Percentiles rank a stretch among this genome's conserved stretches.
Conservation (phyloP, 495 filamentous ascomycete species). For the Daldinia caldariorum region DNA sequence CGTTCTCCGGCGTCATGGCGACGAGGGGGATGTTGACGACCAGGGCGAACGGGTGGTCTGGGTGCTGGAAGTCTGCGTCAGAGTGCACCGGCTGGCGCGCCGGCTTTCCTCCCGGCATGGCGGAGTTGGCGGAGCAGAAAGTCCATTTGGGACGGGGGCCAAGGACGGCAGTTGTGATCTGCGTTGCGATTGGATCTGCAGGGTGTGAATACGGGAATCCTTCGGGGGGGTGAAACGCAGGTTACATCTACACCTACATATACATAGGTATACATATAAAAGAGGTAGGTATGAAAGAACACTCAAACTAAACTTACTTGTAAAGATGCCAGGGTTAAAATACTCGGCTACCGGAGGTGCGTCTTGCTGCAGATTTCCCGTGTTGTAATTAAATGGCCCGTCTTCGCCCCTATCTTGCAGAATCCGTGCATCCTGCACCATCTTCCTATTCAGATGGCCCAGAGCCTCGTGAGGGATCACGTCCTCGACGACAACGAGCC, state of each 20-base stretch:
- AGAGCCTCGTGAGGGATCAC: conserved; percentile 55
- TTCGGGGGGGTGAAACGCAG: too few relatives aligned
- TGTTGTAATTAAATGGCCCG: conserved; percentile 62
- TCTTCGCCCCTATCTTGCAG: conserved; percentile 57
- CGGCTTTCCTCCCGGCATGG: conserved; percentile 53
- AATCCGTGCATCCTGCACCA: conserved; percentile 60
- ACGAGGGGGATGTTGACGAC: conserved; percentile 66
- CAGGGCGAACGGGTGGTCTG: conserved; percentile 62
- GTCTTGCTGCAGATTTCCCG: conserved; percentile 66
- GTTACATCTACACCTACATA: too few relatives aligned
- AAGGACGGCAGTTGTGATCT: conserved; percentile 60
- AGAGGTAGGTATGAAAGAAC: background rate
- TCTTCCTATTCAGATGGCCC: conserved; percentile 60
- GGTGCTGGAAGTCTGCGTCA: conserved; percentile 67
- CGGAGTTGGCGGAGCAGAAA: conserved; percentile 65
- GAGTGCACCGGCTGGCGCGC: conserved; percentile 63
- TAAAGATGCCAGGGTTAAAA: conserved; percentile 55
- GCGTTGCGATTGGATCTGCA: conserved; percentile 60
- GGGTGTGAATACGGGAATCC: too few relatives aligned
- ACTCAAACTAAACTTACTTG: conserved; percentile 44
- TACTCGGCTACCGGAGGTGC: conserved; percentile 55
- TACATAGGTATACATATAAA: background rate
- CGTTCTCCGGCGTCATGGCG: conserved; percentile 63
- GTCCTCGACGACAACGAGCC: conserved; percentile 67
- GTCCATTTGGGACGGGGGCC: conserved; percentile 60